Base-by-base conservation (phyloP, 306 rosid species). In the Potentilla sterilis region DNA sequence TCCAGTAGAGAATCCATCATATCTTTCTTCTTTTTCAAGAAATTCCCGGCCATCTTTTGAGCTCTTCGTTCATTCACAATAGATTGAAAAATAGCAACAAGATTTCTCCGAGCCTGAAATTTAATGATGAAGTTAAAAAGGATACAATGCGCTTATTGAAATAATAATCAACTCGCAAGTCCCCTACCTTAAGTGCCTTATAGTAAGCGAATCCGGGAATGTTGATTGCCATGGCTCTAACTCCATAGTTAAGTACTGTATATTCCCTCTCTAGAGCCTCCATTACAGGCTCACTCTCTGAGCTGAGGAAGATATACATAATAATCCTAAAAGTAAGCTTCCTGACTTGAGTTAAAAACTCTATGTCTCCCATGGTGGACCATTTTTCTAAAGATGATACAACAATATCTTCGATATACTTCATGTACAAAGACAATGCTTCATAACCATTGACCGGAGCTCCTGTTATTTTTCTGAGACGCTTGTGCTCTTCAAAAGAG, bases 1-100 rank as follows among this genome's bases (percentile, higher is more conserved):
- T 90, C 96, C n/a, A 94, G 73, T 59, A 94, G 79, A 78, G 92
- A 81, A 70, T 94, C 98, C 97, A 94, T 85, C 98, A 94, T 94
- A 73, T 94, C 96, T 72, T 78, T 85, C 74, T 70, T 79, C 81
- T 74, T 82, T 28, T 12, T 21, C 11, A 67, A 13, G 21, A n/a
- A 6, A 48, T 44, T 38, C 13, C 69, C 8, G 9, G 18, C 47
- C 76, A 77, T 73, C 77, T 82, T 85, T 42, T 61, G 83, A 16
- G 42, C 81, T 76, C 87, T 86, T 74, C 97, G 75, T 22, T 87
- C 91, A 4, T 80, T 80, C 67, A 94, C 96, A 58, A 86, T 76
- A 4, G 95, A 88, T 79, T 90, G 90, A 79, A 94, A 90, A 24
- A 80, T 46, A 0, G 86, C 80, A 69, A 86, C 90, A 8, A 94